Percentiles rank a stretch among this genome's conserved stretches.
phyloP scores from a whole-genome alignment of 2,329 filamentous ascomycete species.

The Torrubiella hemipterigena region DNA sequence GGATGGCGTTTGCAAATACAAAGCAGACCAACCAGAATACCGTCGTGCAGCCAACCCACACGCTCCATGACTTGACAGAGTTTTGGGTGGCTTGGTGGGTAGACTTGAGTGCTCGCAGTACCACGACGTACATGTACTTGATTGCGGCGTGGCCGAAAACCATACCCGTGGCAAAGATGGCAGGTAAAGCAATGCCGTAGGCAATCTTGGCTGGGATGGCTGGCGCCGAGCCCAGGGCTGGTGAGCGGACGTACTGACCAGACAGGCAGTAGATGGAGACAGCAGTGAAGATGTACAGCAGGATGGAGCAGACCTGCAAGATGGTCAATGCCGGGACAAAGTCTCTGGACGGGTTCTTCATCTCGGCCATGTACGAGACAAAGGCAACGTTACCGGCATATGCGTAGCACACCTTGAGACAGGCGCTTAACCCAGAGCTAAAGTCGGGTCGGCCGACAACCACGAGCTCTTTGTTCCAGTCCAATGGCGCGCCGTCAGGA shows the following conservation, averaged over 20 bases:
- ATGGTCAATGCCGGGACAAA: constrained; percentile 17
- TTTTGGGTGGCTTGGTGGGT: constrained; percentile 19
- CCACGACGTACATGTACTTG: constrained; percentile 21
- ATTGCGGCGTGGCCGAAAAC: constrained; percentile 19
- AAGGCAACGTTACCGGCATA: constrained; percentile 25
- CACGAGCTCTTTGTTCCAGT: constrained; percentile 16
- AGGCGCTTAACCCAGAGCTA: constrained; percentile 18
- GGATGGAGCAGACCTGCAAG: constrained; percentile 19
- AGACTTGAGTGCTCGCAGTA: constrained; percentile 19
- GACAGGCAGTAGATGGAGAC: constrained; percentile 19
- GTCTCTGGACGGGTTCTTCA: constrained; percentile 18
- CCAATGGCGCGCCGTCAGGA: constrained; percentile 14
- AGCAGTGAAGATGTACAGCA: constrained; percentile 19
- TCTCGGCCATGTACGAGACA: constrained; percentile 21
- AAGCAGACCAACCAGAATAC: constrained; percentile 22
- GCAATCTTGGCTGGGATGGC: constrained; percentile 18
- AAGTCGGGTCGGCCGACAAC: constrained; percentile 18
- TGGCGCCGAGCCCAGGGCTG: constrained; percentile 20
- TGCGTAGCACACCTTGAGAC: constrained; percentile 22
- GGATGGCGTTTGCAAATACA: constrained; percentile 22
- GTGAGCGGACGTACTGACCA: constrained; percentile 18
- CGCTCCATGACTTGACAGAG: constrained; percentile 19
- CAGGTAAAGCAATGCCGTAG: constrained; percentile 18
- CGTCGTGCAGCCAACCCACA: constrained; percentile 20
- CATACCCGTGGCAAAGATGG: constrained; percentile 17